Conservation (phyloP, 805 yeast species). For the Hanseniaspora nectarophila region DNA sequence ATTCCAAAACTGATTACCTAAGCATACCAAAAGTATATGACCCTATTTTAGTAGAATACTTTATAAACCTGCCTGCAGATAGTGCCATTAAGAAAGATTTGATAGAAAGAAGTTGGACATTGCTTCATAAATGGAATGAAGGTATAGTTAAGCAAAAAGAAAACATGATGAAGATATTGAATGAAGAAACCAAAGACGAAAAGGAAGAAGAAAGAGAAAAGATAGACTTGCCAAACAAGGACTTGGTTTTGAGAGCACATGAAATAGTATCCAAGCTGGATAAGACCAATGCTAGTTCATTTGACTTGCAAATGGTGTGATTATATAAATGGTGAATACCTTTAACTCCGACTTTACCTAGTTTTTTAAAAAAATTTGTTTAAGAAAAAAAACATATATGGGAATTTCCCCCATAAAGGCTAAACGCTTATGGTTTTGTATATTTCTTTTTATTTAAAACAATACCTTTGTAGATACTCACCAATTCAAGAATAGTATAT, state of each 20-base stretch:
- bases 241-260: conserved; percentile 20
- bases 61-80: conserved; percentile 23
- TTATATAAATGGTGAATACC: background rate
- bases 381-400: no score
- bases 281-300: conserved; percentile 1
- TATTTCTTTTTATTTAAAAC: no score
- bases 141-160: conserved; percentile 21
- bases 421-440: no score
- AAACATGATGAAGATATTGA: conserved; percentile 21
- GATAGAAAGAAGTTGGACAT: conserved; percentile 18
- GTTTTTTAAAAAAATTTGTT: background rate
- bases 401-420: no score
- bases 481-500: no score
- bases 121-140: conserved; percentile 23
- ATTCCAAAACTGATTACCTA: conserved; percentile 12
- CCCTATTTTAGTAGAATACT: conserved; percentile 24
- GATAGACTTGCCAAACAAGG: conserved; percentile 21
- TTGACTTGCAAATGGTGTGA: conserved; percentile 5
- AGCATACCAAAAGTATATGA: conserved; percentile 25
- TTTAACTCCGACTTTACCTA: background rate
- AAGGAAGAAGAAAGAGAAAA: conserved; percentile 12
- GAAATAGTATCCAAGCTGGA: conserved; percentile 18
- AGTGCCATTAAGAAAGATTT: conserved; percentile 19
- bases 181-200: conserved; percentile 15
- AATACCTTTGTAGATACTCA: no score